Evolutionary conservation across 1,284 basidiomycete genomes (phyloP).

Genomic region (Ustilago sp.): DNA sequence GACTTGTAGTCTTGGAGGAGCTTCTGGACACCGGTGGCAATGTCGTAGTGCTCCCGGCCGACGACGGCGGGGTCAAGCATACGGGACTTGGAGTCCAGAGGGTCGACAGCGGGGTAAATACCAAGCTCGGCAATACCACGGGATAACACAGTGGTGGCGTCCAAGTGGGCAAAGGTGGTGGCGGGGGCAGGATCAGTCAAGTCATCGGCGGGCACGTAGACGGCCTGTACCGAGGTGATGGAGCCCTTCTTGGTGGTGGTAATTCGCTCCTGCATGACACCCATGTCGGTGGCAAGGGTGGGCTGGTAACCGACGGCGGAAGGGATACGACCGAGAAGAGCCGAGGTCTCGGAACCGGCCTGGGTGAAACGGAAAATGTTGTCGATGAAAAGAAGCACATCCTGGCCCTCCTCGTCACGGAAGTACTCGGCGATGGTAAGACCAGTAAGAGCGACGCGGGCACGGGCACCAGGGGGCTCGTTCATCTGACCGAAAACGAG

Average conservation of each 20-base stretch:
- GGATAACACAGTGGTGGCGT: constrained; percentile 97
- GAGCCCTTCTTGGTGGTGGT: constrained; percentile 99
- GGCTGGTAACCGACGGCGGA: constrained; percentile 99
- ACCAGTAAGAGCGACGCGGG: constrained; percentile 98
- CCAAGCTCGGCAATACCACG: constrained; percentile 99
- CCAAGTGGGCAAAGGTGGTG: constrained; percentile 99
- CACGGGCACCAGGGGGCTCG: constrained; percentile 99
- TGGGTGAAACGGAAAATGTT: constrained; percentile 95
- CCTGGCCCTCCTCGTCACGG: constrained; percentile 99
- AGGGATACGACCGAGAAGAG: constrained; percentile 98
- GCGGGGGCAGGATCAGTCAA: constrained; percentile 99
- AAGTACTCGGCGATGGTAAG: constrained; percentile 99
- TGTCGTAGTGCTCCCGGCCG: constrained; percentile 90
- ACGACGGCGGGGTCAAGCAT: constrained; percentile 99
- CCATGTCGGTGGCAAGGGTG: constrained; percentile 99
- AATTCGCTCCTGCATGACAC: constrained; percentile 98
- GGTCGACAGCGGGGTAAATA: constrained; percentile 99
- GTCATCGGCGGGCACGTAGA: constrained; percentile 99
- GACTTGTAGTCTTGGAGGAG: constrained; percentile 99
- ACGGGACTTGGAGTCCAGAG: constrained; percentile 98
- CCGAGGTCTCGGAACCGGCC: constrained; percentile 99
- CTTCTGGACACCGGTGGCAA: constrained; percentile 95
- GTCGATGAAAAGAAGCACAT: constrained; percentile 99
- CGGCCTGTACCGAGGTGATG: constrained; percentile 98
- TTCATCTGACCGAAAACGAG: constrained; percentile 99